Percentiles rank a stretch among this genome's conserved stretches.
Conservation (phyloP, 2,329 filamentous ascomycete species). For the Botrytis medusae region DNA sequence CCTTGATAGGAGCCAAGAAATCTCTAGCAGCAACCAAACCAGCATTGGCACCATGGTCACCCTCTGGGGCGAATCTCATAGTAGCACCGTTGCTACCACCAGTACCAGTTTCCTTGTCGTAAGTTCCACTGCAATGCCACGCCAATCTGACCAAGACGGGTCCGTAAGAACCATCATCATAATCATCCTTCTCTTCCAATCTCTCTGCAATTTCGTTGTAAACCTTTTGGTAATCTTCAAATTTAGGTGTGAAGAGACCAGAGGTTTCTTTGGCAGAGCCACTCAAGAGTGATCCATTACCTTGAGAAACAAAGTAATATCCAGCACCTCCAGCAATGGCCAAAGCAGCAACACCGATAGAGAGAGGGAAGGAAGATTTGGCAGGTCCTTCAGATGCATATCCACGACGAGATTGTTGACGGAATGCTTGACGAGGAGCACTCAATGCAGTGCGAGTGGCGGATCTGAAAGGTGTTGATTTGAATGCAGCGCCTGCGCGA, state of each 20-base stretch:
- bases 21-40: constrained; percentile 83
- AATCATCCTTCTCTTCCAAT: constrained; percentile 87
- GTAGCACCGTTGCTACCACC: constrained; percentile 95
- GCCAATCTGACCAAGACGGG: constrained; percentile 87
- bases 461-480: constrained; percentile 50
- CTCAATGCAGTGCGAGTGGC: constrained; percentile 59
- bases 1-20: constrained; percentile 90
- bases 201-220: constrained; percentile 81
- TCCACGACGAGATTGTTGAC: constrained; percentile 71
- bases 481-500: constrained; percentile 40
- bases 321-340: constrained; percentile 62
- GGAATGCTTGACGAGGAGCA: constrained; percentile 66
- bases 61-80: constrained; percentile 91
- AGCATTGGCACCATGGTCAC: constrained; percentile 89
- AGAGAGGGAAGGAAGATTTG: constrained; percentile 52
- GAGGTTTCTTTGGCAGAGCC: constrained; percentile 46
- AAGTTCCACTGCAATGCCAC: constrained; percentile 94
- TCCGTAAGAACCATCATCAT: constrained; percentile 95
- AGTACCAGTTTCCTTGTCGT: constrained; percentile 81
- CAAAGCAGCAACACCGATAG: constrained; percentile 58
- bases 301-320: constrained; percentile 64
- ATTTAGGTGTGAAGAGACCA: constrained; percentile 66
- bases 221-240: constrained; percentile 91
- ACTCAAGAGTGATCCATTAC: constrained; percentile 43
- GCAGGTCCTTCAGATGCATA: constrained; percentile 74